Percentiles rank a stretch among this genome's conserved stretches.
Evolutionary conservation across 2,329 filamentous ascomycete genomes (phyloP).

Genomic region (Apiospora marii): DNA sequence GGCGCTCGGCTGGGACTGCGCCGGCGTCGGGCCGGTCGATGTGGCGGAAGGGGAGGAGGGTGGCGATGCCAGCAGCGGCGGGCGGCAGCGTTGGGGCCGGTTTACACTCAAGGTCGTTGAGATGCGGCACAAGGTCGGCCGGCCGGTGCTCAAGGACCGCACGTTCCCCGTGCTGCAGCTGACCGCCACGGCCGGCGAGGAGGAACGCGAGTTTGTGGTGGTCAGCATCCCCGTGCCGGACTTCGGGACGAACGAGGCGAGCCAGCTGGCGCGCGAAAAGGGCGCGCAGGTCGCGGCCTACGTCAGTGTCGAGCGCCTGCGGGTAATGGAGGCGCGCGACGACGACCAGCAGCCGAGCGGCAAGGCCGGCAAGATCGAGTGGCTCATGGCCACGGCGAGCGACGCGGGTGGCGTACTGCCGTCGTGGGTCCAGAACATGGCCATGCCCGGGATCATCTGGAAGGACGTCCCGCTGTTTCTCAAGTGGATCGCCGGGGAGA

Average conservation of each 20-base stretch:
- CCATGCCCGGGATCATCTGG: conserved; percentile 67
- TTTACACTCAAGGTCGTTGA: conserved; percentile 64
- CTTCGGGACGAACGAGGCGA: conserved; percentile 44
- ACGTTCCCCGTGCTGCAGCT: conserved; percentile 73
- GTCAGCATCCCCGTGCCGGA: conserved; percentile 63
- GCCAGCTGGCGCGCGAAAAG: conserved; percentile 49
- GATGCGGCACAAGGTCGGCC: conserved; percentile 69
- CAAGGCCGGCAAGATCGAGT: conserved; percentile 60
- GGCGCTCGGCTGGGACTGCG: conserved; percentile 56
- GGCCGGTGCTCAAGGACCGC: conserved; percentile 66
- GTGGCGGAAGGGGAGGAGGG: conserved; percentile 8
- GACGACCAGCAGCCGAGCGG: conserved; percentile 3
- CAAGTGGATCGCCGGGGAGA: conserved; percentile 62
- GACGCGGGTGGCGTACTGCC: conserved; percentile 75
- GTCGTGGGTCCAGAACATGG: conserved; percentile 69
- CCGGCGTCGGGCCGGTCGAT: background rate
- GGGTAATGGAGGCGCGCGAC: conserved; percentile 46
- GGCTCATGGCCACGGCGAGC: conserved; percentile 80
- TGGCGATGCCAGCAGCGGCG: conserved; percentile 47
- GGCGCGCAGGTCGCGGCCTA: conserved; percentile 66
- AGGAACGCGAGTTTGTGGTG: conserved; percentile 58
- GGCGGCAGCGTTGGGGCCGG: conserved; percentile 52
- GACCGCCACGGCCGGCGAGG: conserved; percentile 38
- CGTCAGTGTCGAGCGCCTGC: conserved; percentile 69
- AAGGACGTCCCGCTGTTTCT: conserved; percentile 78